These are phyloP conservation scores for Zarea fungicola DNA, from an alignment of 2,329 filamentous ascomycete genomes.

Conservation along the genomic window DNA sequence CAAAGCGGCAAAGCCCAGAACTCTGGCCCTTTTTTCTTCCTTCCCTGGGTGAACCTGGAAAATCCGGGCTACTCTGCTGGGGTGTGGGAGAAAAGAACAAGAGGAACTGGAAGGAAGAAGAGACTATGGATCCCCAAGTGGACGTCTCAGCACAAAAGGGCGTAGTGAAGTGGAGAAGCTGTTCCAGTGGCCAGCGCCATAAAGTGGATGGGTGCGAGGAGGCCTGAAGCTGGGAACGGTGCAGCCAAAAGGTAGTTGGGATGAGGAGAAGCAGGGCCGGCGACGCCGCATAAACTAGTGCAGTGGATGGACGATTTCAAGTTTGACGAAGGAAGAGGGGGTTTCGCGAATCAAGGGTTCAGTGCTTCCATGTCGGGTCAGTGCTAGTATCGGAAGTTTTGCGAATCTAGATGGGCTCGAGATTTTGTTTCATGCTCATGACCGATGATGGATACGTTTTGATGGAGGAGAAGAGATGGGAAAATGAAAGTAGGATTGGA, in stretches of 20 bases:
- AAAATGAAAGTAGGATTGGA: not conserved
- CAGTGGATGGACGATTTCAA: not conserved
- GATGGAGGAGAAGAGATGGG: not conserved
- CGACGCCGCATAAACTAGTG: slow-evolving; percentile 5
- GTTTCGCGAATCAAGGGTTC: not conserved
- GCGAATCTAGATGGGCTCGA: too few relatives aligned
- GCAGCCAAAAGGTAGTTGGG: not conserved
- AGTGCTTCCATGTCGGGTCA: too few relatives aligned
- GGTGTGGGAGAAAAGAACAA: not conserved
- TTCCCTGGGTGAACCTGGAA: not conserved
- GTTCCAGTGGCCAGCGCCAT: slow-evolving; percentile 5
- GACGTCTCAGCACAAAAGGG: slow-evolving; percentile 12
- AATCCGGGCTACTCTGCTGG: slow-evolving; percentile 1
- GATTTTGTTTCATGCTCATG: not conserved
- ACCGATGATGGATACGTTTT: too few relatives aligned
- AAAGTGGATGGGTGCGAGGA: not conserved
- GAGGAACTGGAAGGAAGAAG: not conserved
- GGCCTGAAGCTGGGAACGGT: not conserved
- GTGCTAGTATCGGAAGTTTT: too few relatives aligned
- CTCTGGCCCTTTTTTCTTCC: not conserved
- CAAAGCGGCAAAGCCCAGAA: not conserved
- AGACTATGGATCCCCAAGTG: not conserved
- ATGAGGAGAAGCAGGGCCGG: slow-evolving; percentile 2
- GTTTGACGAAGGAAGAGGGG: not conserved
- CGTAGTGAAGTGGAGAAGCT: slow-evolving; percentile 3